Conservation (phyloP, 2,329 filamentous ascomycete genomes). For the Colletotrichum limetticola region DNA sequence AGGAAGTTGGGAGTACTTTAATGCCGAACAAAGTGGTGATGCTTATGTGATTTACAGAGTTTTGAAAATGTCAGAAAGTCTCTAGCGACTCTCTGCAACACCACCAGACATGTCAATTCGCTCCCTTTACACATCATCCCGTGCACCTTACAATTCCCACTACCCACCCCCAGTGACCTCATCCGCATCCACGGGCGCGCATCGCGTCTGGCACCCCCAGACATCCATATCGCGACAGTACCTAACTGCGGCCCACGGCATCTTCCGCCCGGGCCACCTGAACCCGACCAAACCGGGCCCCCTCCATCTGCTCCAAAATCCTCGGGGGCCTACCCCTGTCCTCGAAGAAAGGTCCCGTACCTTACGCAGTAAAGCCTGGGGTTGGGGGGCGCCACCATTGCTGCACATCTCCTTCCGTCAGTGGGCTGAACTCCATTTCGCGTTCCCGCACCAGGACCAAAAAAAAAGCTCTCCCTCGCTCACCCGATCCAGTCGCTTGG, state of each 20-base stretch:
- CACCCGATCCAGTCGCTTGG: slow-evolving; percentile 17
- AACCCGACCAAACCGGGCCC: slow-evolving; percentile 12
- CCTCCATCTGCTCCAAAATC: slow-evolving; percentile 17
- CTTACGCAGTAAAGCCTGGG: slow-evolving; percentile 1
- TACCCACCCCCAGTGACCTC: not conserved
- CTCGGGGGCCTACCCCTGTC: slow-evolving; percentile 31
- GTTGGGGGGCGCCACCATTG: slow-evolving; percentile 2
- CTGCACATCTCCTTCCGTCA: slow-evolving; percentile 24
- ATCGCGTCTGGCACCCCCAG: slow-evolving; percentile 18
- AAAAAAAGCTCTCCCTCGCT: slow-evolving; percentile 24
- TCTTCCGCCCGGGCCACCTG: slow-evolving; percentile 31
- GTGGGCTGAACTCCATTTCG: slow-evolving; percentile 26
- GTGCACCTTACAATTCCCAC: not conserved
- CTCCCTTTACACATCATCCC: not conserved
- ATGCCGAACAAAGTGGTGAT: not conserved
- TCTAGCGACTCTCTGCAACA: not conserved
- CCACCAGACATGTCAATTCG: not conserved
- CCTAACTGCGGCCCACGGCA: slow-evolving; percentile 31
- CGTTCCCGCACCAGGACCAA: slow-evolving; percentile 7
- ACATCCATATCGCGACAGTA: slow-evolving; percentile 18
- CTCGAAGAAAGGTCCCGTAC: not conserved
- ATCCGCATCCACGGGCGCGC: not conserved
- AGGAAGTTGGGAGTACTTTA: not conserved
- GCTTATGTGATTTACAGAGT: not conserved
- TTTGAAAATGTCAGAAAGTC: not conserved